A percentile compares a stretch with the other conserved stretches of the same genome.
phyloP scores from a whole-genome alignment of 768 basidiomycete species.

The Pleurotus salmoneostramineus region DNA sequence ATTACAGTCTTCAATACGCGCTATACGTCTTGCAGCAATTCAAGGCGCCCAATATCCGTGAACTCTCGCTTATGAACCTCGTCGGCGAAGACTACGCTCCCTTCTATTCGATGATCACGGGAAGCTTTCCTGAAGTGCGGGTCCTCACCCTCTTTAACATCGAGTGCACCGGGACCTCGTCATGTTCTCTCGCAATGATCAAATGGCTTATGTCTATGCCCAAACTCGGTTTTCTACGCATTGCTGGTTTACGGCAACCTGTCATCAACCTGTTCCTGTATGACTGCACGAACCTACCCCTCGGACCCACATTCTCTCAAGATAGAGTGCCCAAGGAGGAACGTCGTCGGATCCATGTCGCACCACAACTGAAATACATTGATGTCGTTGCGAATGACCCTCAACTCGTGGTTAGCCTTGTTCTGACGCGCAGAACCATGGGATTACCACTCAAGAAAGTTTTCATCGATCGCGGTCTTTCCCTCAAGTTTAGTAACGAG shows the following conservation, averaged over 20 bases:
- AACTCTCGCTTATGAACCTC: constrained; percentile 56
- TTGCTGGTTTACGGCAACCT: constrained; percentile 36
- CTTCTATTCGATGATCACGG: constrained; percentile 42
- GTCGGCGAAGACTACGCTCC: constrained; percentile 46
- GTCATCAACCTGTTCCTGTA: constrained; percentile 46
- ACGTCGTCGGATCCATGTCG: constrained; percentile 23
- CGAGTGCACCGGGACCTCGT: constrained; percentile 24
- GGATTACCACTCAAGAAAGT: constrained; percentile 45
- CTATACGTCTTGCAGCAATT: constrained; percentile 44
- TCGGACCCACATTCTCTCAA: too few relatives aligned
- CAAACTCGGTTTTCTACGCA: constrained; percentile 41
- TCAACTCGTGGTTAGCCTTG: constrained; percentile 29
- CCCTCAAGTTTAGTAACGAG: constrained; percentile 15
- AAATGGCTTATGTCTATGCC: constrained; percentile 61
- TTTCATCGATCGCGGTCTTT: constrained; percentile 35
- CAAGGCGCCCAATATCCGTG: constrained; percentile 51
- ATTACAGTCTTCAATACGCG: constrained; percentile 46
- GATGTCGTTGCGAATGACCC: constrained; percentile 40
- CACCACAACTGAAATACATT: constrained; percentile 40
- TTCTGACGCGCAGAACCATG: constrained; percentile 27
- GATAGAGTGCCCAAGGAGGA: too few relatives aligned
- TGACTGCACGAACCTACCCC: constrained; percentile 24
- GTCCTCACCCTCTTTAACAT: constrained; percentile 50
- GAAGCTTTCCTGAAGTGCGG: constrained; percentile 46
- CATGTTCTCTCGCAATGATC: constrained; percentile 28